A percentile compares a stretch with the other conserved stretches of the same genome.
phyloP scores from a whole-genome alignment of 2,329 filamentous ascomycete species.

The Arthroderma sp. region DNA sequence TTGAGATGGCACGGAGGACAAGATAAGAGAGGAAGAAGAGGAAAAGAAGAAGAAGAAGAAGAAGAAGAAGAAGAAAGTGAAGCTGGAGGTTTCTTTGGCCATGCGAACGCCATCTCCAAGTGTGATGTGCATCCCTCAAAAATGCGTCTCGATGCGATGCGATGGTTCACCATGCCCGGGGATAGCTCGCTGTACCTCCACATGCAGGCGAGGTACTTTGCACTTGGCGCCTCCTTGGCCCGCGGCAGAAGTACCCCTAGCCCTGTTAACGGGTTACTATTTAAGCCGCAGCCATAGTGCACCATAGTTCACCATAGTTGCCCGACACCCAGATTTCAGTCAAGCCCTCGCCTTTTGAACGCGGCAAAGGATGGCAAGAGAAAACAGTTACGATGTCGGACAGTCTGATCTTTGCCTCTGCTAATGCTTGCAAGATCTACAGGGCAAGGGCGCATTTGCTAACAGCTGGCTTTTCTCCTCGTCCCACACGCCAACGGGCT shows the following conservation, averaged over 20 bases:
- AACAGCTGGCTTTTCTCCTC: background rate
- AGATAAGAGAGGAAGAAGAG: background rate
- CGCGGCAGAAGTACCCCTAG: background rate
- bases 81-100: background rate
- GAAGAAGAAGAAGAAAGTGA: background rate
- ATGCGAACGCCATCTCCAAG: background rate
- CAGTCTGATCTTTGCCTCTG: too few relatives aligned
- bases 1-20: too few relatives aligned
- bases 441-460: too few relatives aligned
- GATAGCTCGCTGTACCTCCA: background rate
- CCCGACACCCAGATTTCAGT: background rate
- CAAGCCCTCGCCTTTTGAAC: too few relatives aligned
- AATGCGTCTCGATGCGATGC: background rate
- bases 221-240: background rate
- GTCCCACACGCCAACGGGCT: background rate
- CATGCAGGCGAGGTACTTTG: background rate
- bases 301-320: background rate
- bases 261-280: background rate
- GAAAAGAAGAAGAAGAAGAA: background rate
- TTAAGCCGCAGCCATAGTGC: slow-evolving; percentile 1
- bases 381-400: too few relatives aligned
- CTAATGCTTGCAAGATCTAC: too few relatives aligned
- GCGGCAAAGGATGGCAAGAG: too few relatives aligned
- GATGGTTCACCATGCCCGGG: background rate
- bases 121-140: background rate